Evolutionary conservation across 2,329 filamentous ascomycete species (phyloP).

Genomic region (Neofusicoccum cordaticola): DNA sequence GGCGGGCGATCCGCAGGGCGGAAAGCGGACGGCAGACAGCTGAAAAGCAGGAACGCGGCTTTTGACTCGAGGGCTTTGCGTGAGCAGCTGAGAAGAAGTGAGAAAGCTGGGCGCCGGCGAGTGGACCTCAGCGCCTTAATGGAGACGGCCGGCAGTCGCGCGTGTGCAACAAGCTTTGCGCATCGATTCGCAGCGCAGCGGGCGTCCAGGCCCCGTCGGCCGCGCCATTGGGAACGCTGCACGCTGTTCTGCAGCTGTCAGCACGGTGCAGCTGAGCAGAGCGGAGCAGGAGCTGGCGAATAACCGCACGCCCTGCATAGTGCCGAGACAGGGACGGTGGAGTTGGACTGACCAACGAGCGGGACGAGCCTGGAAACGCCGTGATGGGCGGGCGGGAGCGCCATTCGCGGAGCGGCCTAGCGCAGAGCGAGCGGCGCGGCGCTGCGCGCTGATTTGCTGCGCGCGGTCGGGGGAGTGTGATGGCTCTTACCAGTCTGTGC

Average conservation of each 20-base stretch:
- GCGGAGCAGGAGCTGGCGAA: conserved; percentile 13
- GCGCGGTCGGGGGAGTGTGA: conserved; percentile 4
- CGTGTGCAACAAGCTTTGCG: conserved; percentile 16
- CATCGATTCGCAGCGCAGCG: conserved; percentile 15
- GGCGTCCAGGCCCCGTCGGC: not conserved
- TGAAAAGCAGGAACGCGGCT: not conserved
- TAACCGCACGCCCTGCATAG: conserved; percentile 7
- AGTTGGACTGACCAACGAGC: conserved; percentile 1
- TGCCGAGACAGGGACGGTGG: conserved; percentile 12
- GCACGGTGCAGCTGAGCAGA: conserved; percentile 13
- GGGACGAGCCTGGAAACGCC: not conserved
- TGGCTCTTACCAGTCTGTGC: conserved; percentile 4
- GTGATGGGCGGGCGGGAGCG: conserved; percentile 11
- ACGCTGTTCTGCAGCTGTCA: conserved; percentile 15
- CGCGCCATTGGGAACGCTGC: conserved; percentile 10
- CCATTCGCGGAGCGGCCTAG: not conserved
- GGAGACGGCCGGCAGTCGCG: not conserved
- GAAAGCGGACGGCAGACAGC: not conserved
- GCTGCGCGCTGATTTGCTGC: conserved; percentile 3
- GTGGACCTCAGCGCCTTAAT: conserved; percentile 15
- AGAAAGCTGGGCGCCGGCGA: conserved; percentile 10
- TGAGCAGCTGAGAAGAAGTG: conserved; percentile 9
- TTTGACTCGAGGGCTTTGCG: conserved; percentile 3
- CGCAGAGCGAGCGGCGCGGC: not conserved
- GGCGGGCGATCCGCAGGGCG: not conserved